Evolutionary conservation across 1,139 yeast genomes (phyloP).

Genomic region (Candida sp.): DNA sequence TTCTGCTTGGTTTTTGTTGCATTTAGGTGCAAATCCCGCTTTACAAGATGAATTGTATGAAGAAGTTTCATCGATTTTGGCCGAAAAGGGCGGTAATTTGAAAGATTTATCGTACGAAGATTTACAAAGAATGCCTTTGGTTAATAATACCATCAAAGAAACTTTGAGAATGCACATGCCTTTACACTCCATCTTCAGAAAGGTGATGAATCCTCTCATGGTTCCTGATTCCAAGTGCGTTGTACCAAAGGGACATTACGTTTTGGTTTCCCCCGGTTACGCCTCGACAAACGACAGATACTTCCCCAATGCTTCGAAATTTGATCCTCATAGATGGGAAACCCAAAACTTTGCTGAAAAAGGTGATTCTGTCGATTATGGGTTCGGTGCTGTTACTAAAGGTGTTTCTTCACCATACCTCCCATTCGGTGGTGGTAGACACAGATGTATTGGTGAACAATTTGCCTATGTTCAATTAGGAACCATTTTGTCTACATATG

Average conservation of each 20-base stretch:
- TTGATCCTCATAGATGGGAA: conserved; percentile 92
- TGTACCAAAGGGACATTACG: conserved; percentile 87
- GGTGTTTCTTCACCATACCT: conserved; percentile 95
- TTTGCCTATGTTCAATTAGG: conserved; percentile 96
- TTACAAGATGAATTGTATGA: conserved; percentile 75
- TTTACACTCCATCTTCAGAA: conserved; percentile 91
- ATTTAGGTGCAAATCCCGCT: conserved; percentile 82
- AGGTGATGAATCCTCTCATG: conserved; percentile 73
- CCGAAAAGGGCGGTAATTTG: conserved; percentile 45
- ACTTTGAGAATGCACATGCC: conserved; percentile 96
- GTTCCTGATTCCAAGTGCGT: conserved; percentile 80
- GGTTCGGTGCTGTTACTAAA: conserved; percentile 93
- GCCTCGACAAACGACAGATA: conserved; percentile 72
- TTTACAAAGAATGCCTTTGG: conserved; percentile 75
- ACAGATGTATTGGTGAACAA: conserved; percentile 98
- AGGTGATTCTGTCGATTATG: conserved; percentile 74
- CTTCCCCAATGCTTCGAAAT: conserved; percentile 70
- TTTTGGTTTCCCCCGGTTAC: conserved; percentile 92
- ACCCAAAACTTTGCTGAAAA: conserved; percentile 32
- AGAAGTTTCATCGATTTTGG: conserved; percentile 67
- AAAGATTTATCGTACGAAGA: conserved; percentile 74
- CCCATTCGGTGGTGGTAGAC: conserved; percentile 99
- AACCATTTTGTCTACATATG: conserved; percentile 70
- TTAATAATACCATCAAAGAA: conserved; percentile 84
- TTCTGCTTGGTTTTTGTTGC: conserved; percentile 91